A percentile compares a stretch with the other conserved stretches of the same genome.
Evolutionary conservation across 1,139 yeast genomes (phyloP).

Genomic region (Diutina sp.): DNA sequence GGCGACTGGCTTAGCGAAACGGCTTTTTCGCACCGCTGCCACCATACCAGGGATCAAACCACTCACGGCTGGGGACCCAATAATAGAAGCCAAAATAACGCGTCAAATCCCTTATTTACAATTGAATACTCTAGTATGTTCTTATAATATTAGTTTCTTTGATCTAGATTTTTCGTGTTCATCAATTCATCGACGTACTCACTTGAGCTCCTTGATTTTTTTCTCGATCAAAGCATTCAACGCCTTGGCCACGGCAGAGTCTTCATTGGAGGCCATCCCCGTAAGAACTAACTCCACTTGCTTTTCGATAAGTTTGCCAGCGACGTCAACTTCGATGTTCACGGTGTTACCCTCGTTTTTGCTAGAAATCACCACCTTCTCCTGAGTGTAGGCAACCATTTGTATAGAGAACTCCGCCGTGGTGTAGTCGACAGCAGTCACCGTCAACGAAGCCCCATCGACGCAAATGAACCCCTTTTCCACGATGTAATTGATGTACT

Average conservation of each 20-base stretch:
- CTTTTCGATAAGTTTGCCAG: constrained; percentile 84
- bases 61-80: too few relatives aligned
- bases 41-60: neutral
- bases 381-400: constrained; percentile 88
- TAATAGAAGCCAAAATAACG: too few relatives aligned
- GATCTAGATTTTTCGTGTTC: neutral
- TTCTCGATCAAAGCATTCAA: constrained; percentile 40
- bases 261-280: constrained; percentile 36
- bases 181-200: neutral
- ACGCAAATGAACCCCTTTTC: constrained; percentile 87
- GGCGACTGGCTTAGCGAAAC: neutral
- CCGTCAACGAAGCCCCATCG: constrained; percentile 91
- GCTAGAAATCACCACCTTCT: constrained; percentile 58
- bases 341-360: constrained; percentile 55
- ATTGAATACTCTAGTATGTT: too few relatives aligned
- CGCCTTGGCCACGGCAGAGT: constrained; percentile 25
- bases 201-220: constrained; percentile 12
- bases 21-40: neutral
- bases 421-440: constrained; percentile 57
- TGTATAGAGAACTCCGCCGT: constrained; percentile 61
- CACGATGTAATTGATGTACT: constrained; percentile 63
- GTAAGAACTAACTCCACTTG: constrained; percentile 53
- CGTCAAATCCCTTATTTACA: too few relatives aligned
- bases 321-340: constrained; percentile 87
- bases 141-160: too few relatives aligned